Conservation (phyloP, 257 asterid genomes). For the Jasminum sambac region DNA sequence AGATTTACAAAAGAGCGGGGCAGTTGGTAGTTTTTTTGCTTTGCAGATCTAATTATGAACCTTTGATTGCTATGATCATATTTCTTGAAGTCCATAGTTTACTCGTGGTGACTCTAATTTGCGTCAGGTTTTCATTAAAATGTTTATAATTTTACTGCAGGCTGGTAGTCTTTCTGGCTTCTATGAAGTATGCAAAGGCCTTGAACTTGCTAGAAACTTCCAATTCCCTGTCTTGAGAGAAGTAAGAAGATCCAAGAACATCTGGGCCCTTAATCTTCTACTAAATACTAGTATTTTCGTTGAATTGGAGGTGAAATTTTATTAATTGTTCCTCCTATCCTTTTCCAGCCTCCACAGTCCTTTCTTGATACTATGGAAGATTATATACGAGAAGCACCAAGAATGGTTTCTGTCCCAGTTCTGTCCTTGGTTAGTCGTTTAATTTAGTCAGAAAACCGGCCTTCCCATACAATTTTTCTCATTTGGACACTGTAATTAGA, state of each 20-base stretch:
- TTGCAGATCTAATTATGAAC: slow-evolving; percentile 7
- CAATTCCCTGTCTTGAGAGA: slow-evolving; percentile 94
- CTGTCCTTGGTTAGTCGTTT: slow-evolving; percentile 40
- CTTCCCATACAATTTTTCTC: neutral
- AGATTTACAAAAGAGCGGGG: slow-evolving; percentile 94
- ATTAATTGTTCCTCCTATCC: neutral
- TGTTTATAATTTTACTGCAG: slow-evolving; percentile 40
- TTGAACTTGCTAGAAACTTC: slow-evolving; percentile 96
- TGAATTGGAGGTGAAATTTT: slow-evolving; percentile 13
- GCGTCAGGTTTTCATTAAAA: slow-evolving; percentile 15
- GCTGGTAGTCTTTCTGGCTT: slow-evolving; percentile 89
- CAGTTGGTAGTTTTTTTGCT: slow-evolving; percentile 69
- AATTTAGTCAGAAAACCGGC: neutral
- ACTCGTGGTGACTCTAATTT: slow-evolving; percentile 7
- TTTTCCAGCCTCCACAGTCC: slow-evolving; percentile 55
- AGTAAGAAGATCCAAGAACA: slow-evolving; percentile 42
- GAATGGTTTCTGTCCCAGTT: slow-evolving; percentile 50
- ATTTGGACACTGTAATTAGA: neutral
- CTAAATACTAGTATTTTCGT: slow-evolving; percentile 8
- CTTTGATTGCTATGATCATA: slow-evolving; percentile 11
- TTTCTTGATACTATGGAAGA: slow-evolving; percentile 61
- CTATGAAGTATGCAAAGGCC: slow-evolving; percentile 91
- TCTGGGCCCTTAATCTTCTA: slow-evolving; percentile 7
- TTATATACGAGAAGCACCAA: slow-evolving; percentile 54
- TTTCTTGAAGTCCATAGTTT: slow-evolving; percentile 14